phyloP scores from a whole-genome alignment of 2,329 filamentous ascomycete genomes.

The Paramyrothecium sp. region DNA sequence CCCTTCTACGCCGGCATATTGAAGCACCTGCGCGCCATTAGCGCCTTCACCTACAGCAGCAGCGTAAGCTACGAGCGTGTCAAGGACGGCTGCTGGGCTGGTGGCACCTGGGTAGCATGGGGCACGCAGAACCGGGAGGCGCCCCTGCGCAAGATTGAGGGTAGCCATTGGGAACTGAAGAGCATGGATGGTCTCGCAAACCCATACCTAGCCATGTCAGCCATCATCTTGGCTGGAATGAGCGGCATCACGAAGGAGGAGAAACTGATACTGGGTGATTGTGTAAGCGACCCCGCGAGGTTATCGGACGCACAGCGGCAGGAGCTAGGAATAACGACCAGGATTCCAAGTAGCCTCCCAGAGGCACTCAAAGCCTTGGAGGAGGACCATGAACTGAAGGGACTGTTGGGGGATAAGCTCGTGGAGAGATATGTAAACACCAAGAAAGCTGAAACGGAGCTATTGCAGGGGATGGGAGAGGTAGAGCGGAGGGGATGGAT shows the following conservation, averaged over 20 bases:
- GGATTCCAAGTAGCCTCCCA: slow-evolving; percentile 52
- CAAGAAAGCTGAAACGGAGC: slow-evolving; percentile 56
- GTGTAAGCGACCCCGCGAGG: slow-evolving; percentile 49
- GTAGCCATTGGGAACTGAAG: slow-evolving; percentile 75
- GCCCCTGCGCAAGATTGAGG: slow-evolving; percentile 65
- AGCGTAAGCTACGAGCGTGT: slow-evolving; percentile 68
- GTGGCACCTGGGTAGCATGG: slow-evolving; percentile 78
- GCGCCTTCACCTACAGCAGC: slow-evolving; percentile 67
- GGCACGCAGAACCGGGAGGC: slow-evolving; percentile 79
- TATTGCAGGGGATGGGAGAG: slow-evolving; percentile 40
- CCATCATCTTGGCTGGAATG: slow-evolving; percentile 28
- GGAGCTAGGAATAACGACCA: slow-evolving; percentile 50
- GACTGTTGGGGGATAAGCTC: slow-evolving; percentile 45
- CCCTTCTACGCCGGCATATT: slow-evolving; percentile 73
- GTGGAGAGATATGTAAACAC: slow-evolving; percentile 56
- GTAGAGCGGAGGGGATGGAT: slow-evolving; percentile 55
- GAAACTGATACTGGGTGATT: slow-evolving; percentile 50
- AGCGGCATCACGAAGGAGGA: slow-evolving; percentile 24
- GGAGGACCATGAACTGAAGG: slow-evolving; percentile 43
- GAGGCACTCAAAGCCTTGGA: slow-evolving; percentile 54
- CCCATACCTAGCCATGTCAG: slow-evolving; percentile 60
- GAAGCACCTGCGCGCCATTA: slow-evolving; percentile 61
- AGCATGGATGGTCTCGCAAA: slow-evolving; percentile 79
- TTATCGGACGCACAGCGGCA: slow-evolving; percentile 46
- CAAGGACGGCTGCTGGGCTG: slow-evolving; percentile 69